Evolutionary conservation across 2,329 filamentous ascomycete genomes (phyloP), one percentile per base, ranked within the genome.

Genomic region (Helminthosporium solani): DNA sequence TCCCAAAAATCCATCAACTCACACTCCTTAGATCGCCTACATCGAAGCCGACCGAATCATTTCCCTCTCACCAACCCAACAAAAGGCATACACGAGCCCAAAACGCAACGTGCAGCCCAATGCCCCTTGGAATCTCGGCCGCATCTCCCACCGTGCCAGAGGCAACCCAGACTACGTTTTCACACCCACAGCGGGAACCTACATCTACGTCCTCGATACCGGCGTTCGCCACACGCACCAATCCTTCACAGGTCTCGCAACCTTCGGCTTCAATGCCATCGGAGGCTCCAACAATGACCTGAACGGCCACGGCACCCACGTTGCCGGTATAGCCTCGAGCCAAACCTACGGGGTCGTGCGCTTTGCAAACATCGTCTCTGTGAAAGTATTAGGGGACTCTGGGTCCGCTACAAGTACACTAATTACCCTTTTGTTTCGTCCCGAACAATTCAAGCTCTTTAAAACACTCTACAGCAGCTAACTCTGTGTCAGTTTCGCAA

Each of bases 291-390:
- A 80, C 42, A 92, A 97, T 68, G 92, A 97, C 75, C 91, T 90
- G 71, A 97, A 97, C 64, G 92, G 92, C 53, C 92, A 97, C 78
- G 92, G 92, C 63, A 97, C 92, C 65, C 92, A 97, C 81, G 96
- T 92, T 83, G 96, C 92, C 54, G 92, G 92, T 60, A 97, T 91
- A 51, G 85, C 96, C 63, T 92, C 87, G 54, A 92, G 92, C 70
- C 92, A 92, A 83, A 96, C 95, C 79, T 96, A 95, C 69, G 92
- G 92, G 81, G 91, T 97, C 56, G 90, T 92, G 70, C 96, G 97
- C 85, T 96, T 96, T 82, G 91, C 92, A 68, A 83, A 88, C 59
- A 78, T 97, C 71, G 89, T 92, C 65, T 91, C 92, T 54, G 90
- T 97, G 78, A 97, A 97, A 84, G 92, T 97, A 31, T 86, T 97